These are phyloP conservation scores for Globisporangium uncinulatum DNA, from an alignment of 352 stramenopile genomes.

Conservation along the genomic window DNA sequence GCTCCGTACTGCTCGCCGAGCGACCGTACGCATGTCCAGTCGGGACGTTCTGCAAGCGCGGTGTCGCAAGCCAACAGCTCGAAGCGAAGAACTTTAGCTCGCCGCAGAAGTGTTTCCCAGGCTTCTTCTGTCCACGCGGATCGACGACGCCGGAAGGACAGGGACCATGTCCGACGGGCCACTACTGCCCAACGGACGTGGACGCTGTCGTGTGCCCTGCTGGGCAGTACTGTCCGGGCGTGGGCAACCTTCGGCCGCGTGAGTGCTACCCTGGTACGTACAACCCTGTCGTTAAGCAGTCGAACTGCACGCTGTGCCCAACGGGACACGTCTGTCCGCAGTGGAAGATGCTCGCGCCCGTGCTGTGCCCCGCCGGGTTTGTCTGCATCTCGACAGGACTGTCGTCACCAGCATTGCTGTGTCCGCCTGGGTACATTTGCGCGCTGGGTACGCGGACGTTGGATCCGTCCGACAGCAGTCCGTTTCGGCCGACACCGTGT, in stretches of 20 bases:
- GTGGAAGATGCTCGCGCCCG: slow-evolving; percentile 59
- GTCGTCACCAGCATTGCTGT: slow-evolving; percentile 87
- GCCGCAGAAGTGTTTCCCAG: slow-evolving; percentile 93
- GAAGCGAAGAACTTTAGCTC: slow-evolving; percentile 88
- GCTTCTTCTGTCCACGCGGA: slow-evolving; percentile 95
- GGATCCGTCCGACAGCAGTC: slow-evolving; percentile 77
- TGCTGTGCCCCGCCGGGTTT: slow-evolving; percentile 92
- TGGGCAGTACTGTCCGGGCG: slow-evolving; percentile 93
- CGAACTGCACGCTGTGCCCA: slow-evolving; percentile 93
- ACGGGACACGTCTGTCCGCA: slow-evolving; percentile 93
- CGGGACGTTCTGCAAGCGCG: slow-evolving; percentile 90
- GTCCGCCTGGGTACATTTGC: slow-evolving; percentile 94
- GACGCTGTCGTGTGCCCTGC: slow-evolving; percentile 89
- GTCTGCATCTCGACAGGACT: slow-evolving; percentile 93
- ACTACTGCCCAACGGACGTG: slow-evolving; percentile 92
- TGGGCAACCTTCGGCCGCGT: slow-evolving; percentile 89
- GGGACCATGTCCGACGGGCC: slow-evolving; percentile 92
- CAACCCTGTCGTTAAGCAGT: slow-evolving; percentile 74
- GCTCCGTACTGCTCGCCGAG: slow-evolving; percentile 64
- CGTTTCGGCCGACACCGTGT: slow-evolving; percentile 84
- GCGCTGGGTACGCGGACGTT: slow-evolving; percentile 87
- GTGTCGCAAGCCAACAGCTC: slow-evolving; percentile 60
- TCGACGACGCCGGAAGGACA: slow-evolving; percentile 89
- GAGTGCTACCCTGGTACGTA: slow-evolving; percentile 95
- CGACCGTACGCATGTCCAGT: slow-evolving; percentile 93